Conservation (phyloP, 331 rosid genomes). For the Phaseolus coccineus region DNA sequence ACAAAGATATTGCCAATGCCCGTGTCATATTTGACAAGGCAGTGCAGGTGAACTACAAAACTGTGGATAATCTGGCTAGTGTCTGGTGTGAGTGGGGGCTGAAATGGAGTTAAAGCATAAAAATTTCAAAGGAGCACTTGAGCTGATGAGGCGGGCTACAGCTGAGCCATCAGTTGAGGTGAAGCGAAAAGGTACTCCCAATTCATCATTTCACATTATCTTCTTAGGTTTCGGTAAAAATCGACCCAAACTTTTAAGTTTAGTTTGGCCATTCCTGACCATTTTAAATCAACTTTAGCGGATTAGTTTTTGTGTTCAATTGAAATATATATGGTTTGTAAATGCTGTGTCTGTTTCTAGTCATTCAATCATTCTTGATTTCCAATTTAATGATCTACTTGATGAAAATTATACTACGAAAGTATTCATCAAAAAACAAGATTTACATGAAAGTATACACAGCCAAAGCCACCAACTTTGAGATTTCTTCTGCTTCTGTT, state of each 20-base stretch:
- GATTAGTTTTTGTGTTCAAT: not conserved
- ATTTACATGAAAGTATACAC: slow-evolving; percentile 51
- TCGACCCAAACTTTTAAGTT: not conserved
- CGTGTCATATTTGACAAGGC: slow-evolving; percentile 92
- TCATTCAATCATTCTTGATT: not conserved
- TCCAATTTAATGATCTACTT: slow-evolving; percentile 10
- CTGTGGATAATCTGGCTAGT: slow-evolving; percentile 86
- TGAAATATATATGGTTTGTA: not conserved
- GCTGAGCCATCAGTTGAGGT: slow-evolving; percentile 97
- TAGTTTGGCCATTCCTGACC: not conserved
- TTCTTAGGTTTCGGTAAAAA: not conserved
- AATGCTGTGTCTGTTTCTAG: not conserved
- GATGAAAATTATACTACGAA: slow-evolving; percentile 24
- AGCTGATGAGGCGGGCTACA: slow-evolving; percentile 90
- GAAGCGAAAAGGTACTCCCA: slow-evolving; percentile 79
- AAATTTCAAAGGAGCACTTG: slow-evolving; percentile 79
- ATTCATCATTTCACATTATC: not conserved
- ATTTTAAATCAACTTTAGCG: not conserved
- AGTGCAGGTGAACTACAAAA: slow-evolving; percentile 88
- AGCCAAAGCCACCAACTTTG: slow-evolving; percentile 58
- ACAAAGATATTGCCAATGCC: slow-evolving; percentile 83
- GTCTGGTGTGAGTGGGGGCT: slow-evolving; percentile 98
- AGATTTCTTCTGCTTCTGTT: slow-evolving; percentile 50
- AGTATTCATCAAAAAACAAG: slow-evolving; percentile 24
- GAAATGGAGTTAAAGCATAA: slow-evolving; percentile 84